These are phyloP conservation scores for Primulina eburnea DNA, from an alignment of 257 asterid species.

Conservation along the genomic window DNA sequence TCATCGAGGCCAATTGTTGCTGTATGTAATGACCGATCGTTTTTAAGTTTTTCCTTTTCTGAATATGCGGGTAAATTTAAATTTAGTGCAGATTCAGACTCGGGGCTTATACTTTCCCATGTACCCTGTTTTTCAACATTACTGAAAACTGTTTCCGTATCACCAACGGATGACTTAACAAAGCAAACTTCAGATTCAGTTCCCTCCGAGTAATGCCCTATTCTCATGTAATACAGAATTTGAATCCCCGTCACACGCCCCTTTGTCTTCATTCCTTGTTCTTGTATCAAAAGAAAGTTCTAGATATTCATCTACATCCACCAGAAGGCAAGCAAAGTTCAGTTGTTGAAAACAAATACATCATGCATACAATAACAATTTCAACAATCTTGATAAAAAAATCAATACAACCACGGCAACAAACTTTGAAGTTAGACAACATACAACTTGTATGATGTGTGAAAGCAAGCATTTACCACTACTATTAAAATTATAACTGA, in stretches of 20 bases:
- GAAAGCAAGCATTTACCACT: not conserved
- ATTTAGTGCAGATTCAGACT: conserved; percentile 15
- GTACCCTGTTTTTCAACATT: conserved; percentile 29
- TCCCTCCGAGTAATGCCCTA: conserved; percentile 13
- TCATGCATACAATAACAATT: conserved; percentile 6
- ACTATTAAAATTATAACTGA: too few relatives aligned
- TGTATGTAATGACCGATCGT: conserved; percentile 36
- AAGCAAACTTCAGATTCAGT: conserved; percentile 27
- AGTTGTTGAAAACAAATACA: conserved; percentile 15
- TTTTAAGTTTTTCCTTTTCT: conserved; percentile 41
- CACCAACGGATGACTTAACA: conserved; percentile 21
- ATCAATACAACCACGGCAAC: not conserved
- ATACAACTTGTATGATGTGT: not conserved
- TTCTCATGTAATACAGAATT: conserved; percentile 27
- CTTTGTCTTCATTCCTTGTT: conserved; percentile 44
- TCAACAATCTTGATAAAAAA: not conserved
- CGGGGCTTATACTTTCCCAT: conserved; percentile 23
- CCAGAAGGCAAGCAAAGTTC: conserved; percentile 22
- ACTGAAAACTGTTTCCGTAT: conserved; percentile 26
- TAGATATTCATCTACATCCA: conserved; percentile 43
- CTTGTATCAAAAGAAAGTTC: conserved; percentile 41
- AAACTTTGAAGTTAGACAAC: not conserved
- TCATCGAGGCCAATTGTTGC: conserved; percentile 77
- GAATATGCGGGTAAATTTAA: conserved; percentile 27
- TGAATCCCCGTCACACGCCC: conserved; percentile 26